Percentiles rank a stretch among this genome's conserved stretches.
These are phyloP conservation scores for Davidsoniella australis DNA, from an alignment of 2,329 filamentous ascomycete species.

Conservation along the genomic window DNA sequence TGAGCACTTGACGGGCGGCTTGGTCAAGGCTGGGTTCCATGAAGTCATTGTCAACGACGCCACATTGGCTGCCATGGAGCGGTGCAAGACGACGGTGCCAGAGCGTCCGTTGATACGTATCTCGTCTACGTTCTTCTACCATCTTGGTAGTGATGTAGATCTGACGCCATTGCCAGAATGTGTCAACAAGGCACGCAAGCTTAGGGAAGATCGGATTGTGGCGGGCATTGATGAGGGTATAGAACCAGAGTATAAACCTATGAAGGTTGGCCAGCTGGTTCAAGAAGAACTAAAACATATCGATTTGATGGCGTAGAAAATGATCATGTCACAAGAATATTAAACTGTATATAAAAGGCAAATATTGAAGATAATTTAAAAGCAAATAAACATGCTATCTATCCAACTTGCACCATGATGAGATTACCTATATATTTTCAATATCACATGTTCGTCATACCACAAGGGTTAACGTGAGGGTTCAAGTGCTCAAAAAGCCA, in stretches of 20 bases:
- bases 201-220: no score
- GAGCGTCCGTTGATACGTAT: conserved; percentile 38
- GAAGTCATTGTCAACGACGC: conserved; percentile 41
- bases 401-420: no score
- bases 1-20: conserved; percentile 42
- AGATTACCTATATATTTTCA: no score
- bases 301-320: conserved; percentile 26
- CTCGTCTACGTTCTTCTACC: conserved; percentile 45
- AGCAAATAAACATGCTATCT: no score
- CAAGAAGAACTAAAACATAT: conserved; percentile 23
- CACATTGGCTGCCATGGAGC: conserved; percentile 31
- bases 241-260: conserved; percentile 29
- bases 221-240: conserved; percentile 36
- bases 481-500: no score
- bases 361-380: no score
- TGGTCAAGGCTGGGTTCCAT: conserved; percentile 45
- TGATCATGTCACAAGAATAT: no score
- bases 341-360: no score
- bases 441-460: no score
- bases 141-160: conserved; percentile 39
- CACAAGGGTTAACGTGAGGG: no score
- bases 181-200: conserved; percentile 24
- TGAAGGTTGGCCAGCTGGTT: conserved; percentile 44
- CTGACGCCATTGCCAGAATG: conserved; percentile 33
- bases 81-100: conserved; percentile 24